Evolutionary conservation across 192 early-diverging fungal genomes (phyloP).

Genomic region (Mortierella alpina): DNA sequence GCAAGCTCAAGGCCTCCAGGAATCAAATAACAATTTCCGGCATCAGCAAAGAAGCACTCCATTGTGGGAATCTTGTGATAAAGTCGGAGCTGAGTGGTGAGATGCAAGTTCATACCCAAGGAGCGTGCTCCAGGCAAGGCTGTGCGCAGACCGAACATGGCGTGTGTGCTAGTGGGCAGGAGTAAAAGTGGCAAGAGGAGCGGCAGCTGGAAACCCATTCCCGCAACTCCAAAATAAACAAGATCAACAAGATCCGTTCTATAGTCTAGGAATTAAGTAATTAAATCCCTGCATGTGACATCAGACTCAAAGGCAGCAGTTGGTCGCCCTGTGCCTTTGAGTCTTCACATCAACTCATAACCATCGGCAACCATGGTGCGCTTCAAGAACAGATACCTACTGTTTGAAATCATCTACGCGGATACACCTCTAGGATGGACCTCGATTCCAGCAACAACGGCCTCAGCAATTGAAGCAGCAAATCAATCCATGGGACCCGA

Average conservation of each 20-base stretch:
- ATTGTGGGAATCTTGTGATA: background rate
- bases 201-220: no score
- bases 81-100: background rate
- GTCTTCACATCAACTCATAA: background rate
- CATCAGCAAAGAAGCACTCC: background rate
- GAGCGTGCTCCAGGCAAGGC: conserved; percentile 47
- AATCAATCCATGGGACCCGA: conserved; percentile 1
- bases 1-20: background rate
- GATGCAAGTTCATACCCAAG: conserved; percentile 26
- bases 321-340: background rate
- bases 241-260: no score
- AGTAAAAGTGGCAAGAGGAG: background rate
- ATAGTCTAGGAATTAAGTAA: background rate
- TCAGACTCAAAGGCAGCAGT: background rate
- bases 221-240: no score
- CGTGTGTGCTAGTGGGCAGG: background rate
- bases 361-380: conserved; percentile 53
- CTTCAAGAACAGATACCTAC: conserved; percentile 64
- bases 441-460: conserved; percentile 16
- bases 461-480: conserved; percentile 1
- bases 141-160: conserved; percentile 51
- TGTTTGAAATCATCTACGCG: conserved; percentile 58
- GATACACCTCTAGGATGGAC: conserved; percentile 41
- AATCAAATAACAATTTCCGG: background rate
- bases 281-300: no score